A percentile compares a stretch with the other conserved stretches of the same genome.
phyloP scores from a whole-genome alignment of 352 stramenopile species.

The Elongisporangium prolatum region DNA sequence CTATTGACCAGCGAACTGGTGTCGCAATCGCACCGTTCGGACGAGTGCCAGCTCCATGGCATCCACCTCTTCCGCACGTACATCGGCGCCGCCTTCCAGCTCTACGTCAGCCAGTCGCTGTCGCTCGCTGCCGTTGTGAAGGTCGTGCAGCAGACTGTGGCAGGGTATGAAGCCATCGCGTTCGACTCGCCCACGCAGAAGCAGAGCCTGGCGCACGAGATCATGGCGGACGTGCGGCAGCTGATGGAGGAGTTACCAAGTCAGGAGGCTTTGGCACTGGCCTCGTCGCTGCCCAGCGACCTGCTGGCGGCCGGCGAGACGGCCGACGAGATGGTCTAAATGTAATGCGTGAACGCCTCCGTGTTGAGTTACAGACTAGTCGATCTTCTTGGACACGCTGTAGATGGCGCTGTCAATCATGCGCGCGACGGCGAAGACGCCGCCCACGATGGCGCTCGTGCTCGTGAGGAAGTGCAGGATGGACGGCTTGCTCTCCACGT shows the following conservation, averaged over 20 bases:
- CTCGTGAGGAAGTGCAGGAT: conserved; percentile 85
- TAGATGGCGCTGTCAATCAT: conserved; percentile 87
- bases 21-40: conserved; percentile 42
- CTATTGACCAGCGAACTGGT: too few relatives aligned
- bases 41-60: conserved; percentile 56
- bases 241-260: conserved; percentile 54
- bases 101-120: conserved; percentile 51
- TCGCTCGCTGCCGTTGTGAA: conserved; percentile 45
- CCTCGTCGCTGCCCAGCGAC: conserved; percentile 46
- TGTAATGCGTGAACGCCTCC: neutral
- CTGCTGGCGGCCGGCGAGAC: conserved; percentile 25
- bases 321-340: conserved; percentile 6
- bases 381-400: conserved; percentile 86
- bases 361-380: conserved; percentile 34
- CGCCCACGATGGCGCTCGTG: conserved; percentile 83
- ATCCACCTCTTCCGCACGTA: conserved; percentile 77
- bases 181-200: conserved; percentile 62
- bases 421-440: conserved; percentile 80
- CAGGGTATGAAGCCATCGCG: conserved; percentile 47
- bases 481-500: conserved; percentile 81
- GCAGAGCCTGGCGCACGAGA: conserved; percentile 47
- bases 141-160: conserved; percentile 55
- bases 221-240: conserved; percentile 47
- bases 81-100: conserved; percentile 59
- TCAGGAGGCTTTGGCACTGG: conserved; percentile 39